These are phyloP conservation scores for Alternaria sp. DNA, from an alignment of 2,329 filamentous ascomycete genomes.

Conservation along the genomic window DNA sequence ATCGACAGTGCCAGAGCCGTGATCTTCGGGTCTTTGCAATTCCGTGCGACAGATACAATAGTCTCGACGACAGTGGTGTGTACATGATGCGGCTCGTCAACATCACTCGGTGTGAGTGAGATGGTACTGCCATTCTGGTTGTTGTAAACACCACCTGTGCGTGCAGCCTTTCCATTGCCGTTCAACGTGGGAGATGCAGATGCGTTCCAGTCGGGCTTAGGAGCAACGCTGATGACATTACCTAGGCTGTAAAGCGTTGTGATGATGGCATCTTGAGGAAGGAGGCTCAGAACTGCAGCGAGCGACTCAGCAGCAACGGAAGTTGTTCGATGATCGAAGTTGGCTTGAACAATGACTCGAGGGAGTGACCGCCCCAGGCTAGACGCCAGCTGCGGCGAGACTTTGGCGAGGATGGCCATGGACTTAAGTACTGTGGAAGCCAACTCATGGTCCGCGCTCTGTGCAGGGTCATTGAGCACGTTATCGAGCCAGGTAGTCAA, in stretches of 20 bases:
- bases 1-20: conserved; percentile 92
- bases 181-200: conserved; percentile 60
- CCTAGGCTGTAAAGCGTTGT: conserved; percentile 96
- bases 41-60: conserved; percentile 86
- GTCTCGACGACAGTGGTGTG: conserved; percentile 94
- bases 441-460: conserved; percentile 82
- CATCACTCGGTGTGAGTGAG: conserved; percentile 75
- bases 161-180: conserved; percentile 58
- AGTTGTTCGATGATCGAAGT: conserved; percentile 73
- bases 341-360: conserved; percentile 85
- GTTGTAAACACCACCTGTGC: conserved; percentile 46
- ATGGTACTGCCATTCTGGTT: conserved; percentile 76
- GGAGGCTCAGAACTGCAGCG: conserved; percentile 78
- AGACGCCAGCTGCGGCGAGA: conserved; percentile 76
- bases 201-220: conserved; percentile 59
- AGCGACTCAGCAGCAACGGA: conserved; percentile 83
- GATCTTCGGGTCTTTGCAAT: conserved; percentile 87
- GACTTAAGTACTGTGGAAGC: conserved; percentile 81
- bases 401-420: conserved; percentile 80
- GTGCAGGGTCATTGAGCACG: conserved; percentile 76
- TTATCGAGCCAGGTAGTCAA: conserved; percentile 88
- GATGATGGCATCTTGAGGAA: conserved; percentile 93
- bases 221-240: conserved; percentile 84
- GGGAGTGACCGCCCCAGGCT: conserved; percentile 81
- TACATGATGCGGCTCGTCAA: conserved; percentile 79